Evolutionary conservation across 345 rosid species (phyloP).

Genomic region (Salix suchowensis): DNA sequence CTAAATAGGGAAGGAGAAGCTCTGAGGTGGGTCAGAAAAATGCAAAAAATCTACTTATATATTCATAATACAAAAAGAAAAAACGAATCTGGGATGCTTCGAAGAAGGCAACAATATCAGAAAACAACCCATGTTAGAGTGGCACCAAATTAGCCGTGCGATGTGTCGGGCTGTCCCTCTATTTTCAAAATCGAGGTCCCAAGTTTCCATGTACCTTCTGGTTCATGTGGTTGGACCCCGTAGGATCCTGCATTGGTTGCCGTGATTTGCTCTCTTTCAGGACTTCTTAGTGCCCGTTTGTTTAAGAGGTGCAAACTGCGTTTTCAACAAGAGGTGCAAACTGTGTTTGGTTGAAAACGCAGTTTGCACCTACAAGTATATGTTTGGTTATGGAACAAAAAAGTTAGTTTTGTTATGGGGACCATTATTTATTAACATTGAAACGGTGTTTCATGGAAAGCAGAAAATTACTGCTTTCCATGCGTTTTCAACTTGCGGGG

Average conservation of each 20-base stretch:
- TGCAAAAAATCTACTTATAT: not conserved
- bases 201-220: not conserved
- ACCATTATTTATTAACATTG: too few relatives aligned
- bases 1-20: not conserved
- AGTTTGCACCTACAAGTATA: too few relatives aligned
- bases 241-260: not conserved
- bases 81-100: not conserved
- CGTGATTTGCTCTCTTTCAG: slow-evolving; percentile 5
- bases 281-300: not conserved
- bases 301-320: too few relatives aligned
- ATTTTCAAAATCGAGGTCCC: not conserved
- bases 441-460: too few relatives aligned
- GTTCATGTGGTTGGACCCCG: not conserved
- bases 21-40: not conserved
- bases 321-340: too few relatives aligned
- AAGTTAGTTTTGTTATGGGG: too few relatives aligned
- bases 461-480: too few relatives aligned
- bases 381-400: too few relatives aligned
- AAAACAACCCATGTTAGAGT: slow-evolving; percentile 10
- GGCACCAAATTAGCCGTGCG: slow-evolving; percentile 26
- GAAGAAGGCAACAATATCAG: not conserved
- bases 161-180: slow-evolving; percentile 18
- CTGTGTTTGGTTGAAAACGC: too few relatives aligned
- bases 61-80: not conserved
- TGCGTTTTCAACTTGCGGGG: too few relatives aligned